Base-by-base conservation (phyloP, 495 filamentous ascomycete genomes). In the Hyphodiscus hymeniophilus region DNA sequence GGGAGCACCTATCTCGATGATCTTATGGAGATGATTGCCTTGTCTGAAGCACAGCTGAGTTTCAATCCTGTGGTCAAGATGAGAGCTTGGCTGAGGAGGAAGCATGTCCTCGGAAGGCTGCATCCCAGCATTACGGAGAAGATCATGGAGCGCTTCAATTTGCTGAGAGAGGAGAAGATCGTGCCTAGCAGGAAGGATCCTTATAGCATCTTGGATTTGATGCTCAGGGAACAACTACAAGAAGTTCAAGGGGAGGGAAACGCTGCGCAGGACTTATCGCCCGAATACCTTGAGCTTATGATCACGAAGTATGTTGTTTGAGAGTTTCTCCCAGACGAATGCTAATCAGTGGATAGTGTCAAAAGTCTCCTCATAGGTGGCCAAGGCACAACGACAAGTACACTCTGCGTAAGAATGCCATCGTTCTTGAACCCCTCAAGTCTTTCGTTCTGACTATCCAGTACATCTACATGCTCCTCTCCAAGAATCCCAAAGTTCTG, bases 291-390 rank as follows among this genome's bases (percentile, higher is more conserved):
- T 36, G 34, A 36, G 34, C 6, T 36, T 5, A 4, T 36, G 17
- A 6, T 36, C 6, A 36, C 34, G 6, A 36, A 36, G 34, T 36
- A 18, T 4, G 34, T 28, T 36, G 15, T 36, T n/a, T n/a, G n/a
- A n/a, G n/a, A 15, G 6, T 36, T 28, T 36, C 34, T n/a, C 34
- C 4, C 13, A n/a, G 17, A 36, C 7, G 6, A 15, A 5, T 36
- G 17, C 34, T 18, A 18, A 4, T 36, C 34, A 6, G 34, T n/a
- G 13, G 13, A 36, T n/a, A 36, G 34, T n/a, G 5, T 36, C n/a
- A 67, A 66, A 32, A 64, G 67, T 0, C 73, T 75, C 47, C 56
- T 77, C 2, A 68, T 74, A 33, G 67, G 68, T 2, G 71, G 71
- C 1, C 70, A 73, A 46, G 68, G 72, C 39, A 73, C 71, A 0